Conservation (phyloP, 176 grass and related monocot species). For the barley (Hordeum vulgare) region DNA sequence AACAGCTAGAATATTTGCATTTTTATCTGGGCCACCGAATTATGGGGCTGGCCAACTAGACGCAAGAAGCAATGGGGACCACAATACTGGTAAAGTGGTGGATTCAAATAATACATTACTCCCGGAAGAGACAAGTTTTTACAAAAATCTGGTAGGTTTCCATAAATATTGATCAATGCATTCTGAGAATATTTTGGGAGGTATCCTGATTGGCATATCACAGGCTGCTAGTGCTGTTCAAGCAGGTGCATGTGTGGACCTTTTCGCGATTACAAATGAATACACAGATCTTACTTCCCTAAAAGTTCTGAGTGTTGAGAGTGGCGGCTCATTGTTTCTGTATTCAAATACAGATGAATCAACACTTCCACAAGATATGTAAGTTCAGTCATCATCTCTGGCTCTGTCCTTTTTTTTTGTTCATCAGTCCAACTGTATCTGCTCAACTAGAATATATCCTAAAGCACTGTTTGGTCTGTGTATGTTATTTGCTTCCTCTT, state of each 20-base stretch:
- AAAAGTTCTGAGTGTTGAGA: slow-evolving; percentile 87
- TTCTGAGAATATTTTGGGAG: slow-evolving; percentile 29
- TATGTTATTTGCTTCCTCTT: neutral
- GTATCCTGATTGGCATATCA: slow-evolving; percentile 57
- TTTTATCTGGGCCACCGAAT: slow-evolving; percentile 91
- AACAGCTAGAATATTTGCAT: slow-evolving; percentile 89
- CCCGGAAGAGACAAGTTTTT: slow-evolving; percentile 76
- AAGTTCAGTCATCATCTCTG: slow-evolving; percentile 23
- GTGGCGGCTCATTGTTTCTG: slow-evolving; percentile 86
- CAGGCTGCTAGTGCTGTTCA: slow-evolving; percentile 97
- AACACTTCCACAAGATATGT: slow-evolving; percentile 97
- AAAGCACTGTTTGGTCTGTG: neutral
- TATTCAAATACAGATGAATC: slow-evolving; percentile 90
- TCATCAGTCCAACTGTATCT: neutral
- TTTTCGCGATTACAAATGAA: slow-evolving; percentile 94
- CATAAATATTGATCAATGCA: slow-evolving; percentile 13
- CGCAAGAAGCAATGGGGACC: slow-evolving; percentile 44
- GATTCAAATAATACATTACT: slow-evolving; percentile 49
- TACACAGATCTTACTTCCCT: slow-evolving; percentile 83
- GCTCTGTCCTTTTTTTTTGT: slow-evolving; percentile 1
- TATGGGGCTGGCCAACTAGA: slow-evolving; percentile 77
- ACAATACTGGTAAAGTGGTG: slow-evolving; percentile 48
- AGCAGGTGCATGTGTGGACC: slow-evolving; percentile 95
- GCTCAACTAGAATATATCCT: slow-evolving; percentile 5
- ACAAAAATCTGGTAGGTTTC: slow-evolving; percentile 78